A percentile compares a stretch with the other conserved stretches of the same genome.
phyloP scores from a whole-genome alignment of 2,329 filamentous ascomycete genomes.

The Penicillium sp. region DNA sequence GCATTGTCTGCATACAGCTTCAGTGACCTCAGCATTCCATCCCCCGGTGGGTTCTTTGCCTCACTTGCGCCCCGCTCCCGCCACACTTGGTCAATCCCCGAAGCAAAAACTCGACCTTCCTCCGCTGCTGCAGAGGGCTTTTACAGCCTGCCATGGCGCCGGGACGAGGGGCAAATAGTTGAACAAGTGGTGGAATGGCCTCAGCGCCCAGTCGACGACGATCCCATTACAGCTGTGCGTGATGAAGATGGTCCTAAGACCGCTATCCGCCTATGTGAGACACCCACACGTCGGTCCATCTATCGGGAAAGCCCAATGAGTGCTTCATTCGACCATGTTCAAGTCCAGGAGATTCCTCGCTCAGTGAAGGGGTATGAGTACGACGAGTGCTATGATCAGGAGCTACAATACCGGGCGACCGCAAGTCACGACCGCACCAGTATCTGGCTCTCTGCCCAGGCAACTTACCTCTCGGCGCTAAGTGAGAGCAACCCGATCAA shows the following conservation, averaged over 20 bases:
- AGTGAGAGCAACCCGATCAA: conserved; percentile 57
- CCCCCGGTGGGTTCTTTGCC: conserved; percentile 88
- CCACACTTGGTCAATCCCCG: conserved; percentile 75
- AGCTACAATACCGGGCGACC: conserved; percentile 69
- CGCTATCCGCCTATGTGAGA: conserved; percentile 51
- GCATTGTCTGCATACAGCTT: conserved; percentile 68
- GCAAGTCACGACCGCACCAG: conserved; percentile 83
- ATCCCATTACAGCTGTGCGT: conserved; percentile 37
- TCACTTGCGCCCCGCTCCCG: conserved; percentile 74
- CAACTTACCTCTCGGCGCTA: conserved; percentile 71
- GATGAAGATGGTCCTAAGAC: conserved; percentile 35
- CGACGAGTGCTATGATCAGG: conserved; percentile 72
- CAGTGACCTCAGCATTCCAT: conserved; percentile 83
- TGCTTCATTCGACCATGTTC: conserved; percentile 26
- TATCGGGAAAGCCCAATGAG: conserved; percentile 30
- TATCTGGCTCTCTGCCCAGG: conserved; percentile 82
- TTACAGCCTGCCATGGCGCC: conserved; percentile 79
- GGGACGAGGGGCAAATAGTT: conserved; percentile 52
- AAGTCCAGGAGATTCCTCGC: conserved; percentile 61
- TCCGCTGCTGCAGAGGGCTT: conserved; percentile 92
- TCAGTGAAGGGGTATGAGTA: conserved; percentile 59
- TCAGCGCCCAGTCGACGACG: conserved; percentile 40
- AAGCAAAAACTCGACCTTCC: conserved; percentile 64
- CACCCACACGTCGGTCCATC: conserved; percentile 26
- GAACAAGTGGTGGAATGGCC: conserved; percentile 68